Evolutionary conservation across 2,329 filamentous ascomycete genomes (phyloP), one percentile per base, ranked within the genome.

Genomic region (Colletotrichum costaricense): DNA sequence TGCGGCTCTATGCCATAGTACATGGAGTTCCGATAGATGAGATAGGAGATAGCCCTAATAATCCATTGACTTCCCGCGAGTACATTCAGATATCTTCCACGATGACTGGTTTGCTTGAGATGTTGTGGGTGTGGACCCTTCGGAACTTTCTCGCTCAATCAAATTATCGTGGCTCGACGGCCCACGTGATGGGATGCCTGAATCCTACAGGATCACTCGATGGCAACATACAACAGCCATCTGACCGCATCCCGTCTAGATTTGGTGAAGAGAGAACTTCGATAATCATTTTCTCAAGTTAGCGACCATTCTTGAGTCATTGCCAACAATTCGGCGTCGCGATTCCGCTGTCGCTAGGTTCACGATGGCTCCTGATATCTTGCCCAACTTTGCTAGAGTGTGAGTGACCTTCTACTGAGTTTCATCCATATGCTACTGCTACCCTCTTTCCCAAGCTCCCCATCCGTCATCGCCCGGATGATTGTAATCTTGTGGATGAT

Each of bases 351-450:
- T 28, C 30, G 7, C 24, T 57, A 2, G 19, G 16, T 16, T 35
- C 14, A 3, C 30, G 3, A 71, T 71, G 68, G 63, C 60, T 4
- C 68, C 68, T 3, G 67, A 71, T 24, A 19, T 71, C 12, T 33
- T 71, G 0, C 63, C 63, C 2, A 49, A 56, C 55, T 71, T 55
- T 63, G 42, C 26, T n/a, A 54, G 68, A 60, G 2, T 71, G 63
- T 60, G 19, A 67, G 68, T 33, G 14, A 16, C 19, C 16, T 49
- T n/a, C 16, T 1, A 8, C 6, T n/a, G 16, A 49, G 7, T n/a
- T 3, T n/a, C 2, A 9, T n/a, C 16, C 42, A 49, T 49, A 49
- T 9, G 7, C 42, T 19, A 19, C 19, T 9, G 7, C 19, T 49
- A 7, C 19, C 38, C 14, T 16, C 14, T 42, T 6, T 6, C 14